Evolutionary conservation across 345 rosid species (phyloP).

Genomic region (Camelina sativa): DNA sequence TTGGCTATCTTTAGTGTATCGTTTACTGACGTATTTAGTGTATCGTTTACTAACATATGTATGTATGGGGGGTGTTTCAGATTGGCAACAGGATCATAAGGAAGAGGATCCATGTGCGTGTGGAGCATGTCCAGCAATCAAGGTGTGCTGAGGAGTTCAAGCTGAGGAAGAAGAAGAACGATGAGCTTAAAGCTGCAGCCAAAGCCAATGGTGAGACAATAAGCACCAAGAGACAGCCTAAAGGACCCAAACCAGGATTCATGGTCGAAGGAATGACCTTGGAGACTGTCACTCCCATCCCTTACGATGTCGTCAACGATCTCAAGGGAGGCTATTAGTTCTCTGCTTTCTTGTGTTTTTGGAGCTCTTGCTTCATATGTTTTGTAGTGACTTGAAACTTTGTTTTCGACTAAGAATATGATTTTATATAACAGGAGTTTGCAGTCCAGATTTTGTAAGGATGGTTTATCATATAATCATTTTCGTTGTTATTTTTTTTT

Average conservation of each 20-base stretch:
- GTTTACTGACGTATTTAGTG: too few relatives aligned
- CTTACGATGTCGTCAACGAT: slow-evolving; percentile 87
- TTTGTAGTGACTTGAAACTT: slow-evolving; percentile 7
- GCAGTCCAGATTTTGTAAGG: slow-evolving; percentile 1
- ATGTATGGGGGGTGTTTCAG: slow-evolving; percentile 34
- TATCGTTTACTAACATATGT: background rate
- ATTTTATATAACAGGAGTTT: slow-evolving; percentile 21
- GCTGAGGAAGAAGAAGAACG: slow-evolving; percentile 62
- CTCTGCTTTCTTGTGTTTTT: background rate
- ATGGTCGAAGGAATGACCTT: slow-evolving; percentile 80
- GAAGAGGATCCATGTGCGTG: slow-evolving; percentile 83
- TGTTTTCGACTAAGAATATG: background rate
- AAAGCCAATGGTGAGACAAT: slow-evolving; percentile 68
- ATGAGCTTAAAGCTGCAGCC: slow-evolving; percentile 72
- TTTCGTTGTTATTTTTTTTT: background rate
- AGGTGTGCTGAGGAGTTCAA: slow-evolving; percentile 73
- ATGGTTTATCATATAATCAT: background rate
- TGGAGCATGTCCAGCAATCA: slow-evolving; percentile 76
- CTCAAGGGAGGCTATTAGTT: slow-evolving; percentile 83
- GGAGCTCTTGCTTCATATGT: slow-evolving; percentile 7
- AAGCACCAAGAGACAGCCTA: slow-evolving; percentile 81
- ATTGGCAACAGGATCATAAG: slow-evolving; percentile 69
- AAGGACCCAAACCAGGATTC: slow-evolving; percentile 86
- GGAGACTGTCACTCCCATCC: slow-evolving; percentile 86
- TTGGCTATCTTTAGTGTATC: too few relatives aligned